Conservation (phyloP, 2,329 filamentous ascomycete genomes). For the Pyrenochaeta sp. region DNA sequence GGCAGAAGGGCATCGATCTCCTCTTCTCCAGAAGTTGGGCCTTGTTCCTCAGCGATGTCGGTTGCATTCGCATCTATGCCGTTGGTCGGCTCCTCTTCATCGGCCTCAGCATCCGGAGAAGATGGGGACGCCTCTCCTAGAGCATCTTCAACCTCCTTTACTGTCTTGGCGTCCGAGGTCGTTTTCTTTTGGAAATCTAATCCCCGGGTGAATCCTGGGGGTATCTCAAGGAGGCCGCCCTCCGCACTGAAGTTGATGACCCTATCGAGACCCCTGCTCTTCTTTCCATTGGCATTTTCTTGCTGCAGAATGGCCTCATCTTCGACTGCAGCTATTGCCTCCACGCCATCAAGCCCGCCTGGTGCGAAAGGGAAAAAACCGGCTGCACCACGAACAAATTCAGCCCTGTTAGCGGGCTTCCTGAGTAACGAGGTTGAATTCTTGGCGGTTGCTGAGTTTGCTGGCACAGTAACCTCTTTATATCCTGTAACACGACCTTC, state of each 20-base stretch:
- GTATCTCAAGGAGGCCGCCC: constrained; percentile 79
- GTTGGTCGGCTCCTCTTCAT: constrained; percentile 35
- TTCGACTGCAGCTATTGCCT: constrained; percentile 84
- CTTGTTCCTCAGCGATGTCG: constrained; percentile 55
- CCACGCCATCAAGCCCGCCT: constrained; percentile 85
- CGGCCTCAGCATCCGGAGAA: constrained; percentile 28
- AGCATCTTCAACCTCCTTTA: constrained; percentile 73
- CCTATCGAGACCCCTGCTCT: constrained; percentile 70
- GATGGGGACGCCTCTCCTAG: constrained; percentile 60
- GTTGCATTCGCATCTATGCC: constrained; percentile 35
- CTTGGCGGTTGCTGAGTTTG: constrained; percentile 88
- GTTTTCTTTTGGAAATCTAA: constrained; percentile 73
- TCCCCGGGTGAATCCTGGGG: constrained; percentile 83
- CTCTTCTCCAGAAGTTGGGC: constrained; percentile 57
- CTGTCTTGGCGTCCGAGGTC: constrained; percentile 66
- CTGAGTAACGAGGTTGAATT: constrained; percentile 90
- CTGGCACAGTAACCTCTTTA: constrained; percentile 90
- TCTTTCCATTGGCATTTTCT: constrained; percentile 49
- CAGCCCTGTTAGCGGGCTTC: constrained; percentile 84
- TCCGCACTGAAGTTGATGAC: constrained; percentile 84
- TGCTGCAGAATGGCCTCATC: constrained; percentile 72
- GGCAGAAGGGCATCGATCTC: constrained; percentile 88
- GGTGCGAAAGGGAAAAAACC: constrained; percentile 96
- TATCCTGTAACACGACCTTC: constrained; percentile 94
- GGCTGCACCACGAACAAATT: constrained; percentile 91